Percentiles rank a stretch among this genome's conserved stretches.
phyloP scores from a whole-genome alignment of 208 protist genomes.

The Crithidia fasciculata region DNA sequence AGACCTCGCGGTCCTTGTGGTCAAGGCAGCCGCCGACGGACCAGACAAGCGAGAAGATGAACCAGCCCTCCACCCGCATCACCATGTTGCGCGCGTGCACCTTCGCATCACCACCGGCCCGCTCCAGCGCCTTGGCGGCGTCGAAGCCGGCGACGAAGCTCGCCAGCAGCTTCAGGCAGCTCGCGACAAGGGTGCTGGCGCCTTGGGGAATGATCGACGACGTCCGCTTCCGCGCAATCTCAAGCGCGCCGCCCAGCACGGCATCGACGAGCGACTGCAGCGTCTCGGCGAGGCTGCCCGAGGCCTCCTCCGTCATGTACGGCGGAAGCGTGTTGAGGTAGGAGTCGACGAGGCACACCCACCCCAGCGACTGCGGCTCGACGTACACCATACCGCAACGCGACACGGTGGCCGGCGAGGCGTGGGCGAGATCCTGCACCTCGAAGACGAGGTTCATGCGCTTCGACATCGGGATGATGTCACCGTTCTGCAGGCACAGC shows the following conservation, averaged over 20 bases:
- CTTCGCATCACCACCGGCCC: slow-evolving; percentile 26
- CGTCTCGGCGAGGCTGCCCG: slow-evolving; percentile 28
- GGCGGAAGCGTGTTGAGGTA: slow-evolving; percentile 82
- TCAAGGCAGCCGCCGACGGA: slow-evolving; percentile 92
- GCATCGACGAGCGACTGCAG: slow-evolving; percentile 64
- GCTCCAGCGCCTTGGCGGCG: slow-evolving; percentile 25
- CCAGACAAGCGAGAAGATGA: slow-evolving; percentile 95
- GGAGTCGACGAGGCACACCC: slow-evolving; percentile 89
- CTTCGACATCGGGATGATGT: slow-evolving; percentile 97
- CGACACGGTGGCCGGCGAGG: slow-evolving; percentile 97
- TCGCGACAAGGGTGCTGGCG: slow-evolving; percentile 72
- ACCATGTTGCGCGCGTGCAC: slow-evolving; percentile 61
- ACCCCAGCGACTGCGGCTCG: slow-evolving; percentile 94
- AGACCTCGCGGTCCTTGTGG: slow-evolving; percentile 68
- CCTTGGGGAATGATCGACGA: slow-evolving; percentile 81
- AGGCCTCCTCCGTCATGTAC: slow-evolving; percentile 48
- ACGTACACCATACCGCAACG: slow-evolving; percentile 99
- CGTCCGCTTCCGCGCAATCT: slow-evolving; percentile 82
- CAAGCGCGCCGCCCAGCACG: slow-evolving; percentile 81
- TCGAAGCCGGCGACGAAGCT: slow-evolving; percentile 63
- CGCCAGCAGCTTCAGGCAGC: slow-evolving; percentile 86
- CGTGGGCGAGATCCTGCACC: slow-evolving; percentile 96
- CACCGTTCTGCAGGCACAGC: slow-evolving; percentile 96
- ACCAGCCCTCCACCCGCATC: slow-evolving; percentile 90
- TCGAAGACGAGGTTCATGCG: slow-evolving; percentile 98